Percentiles rank a stretch among this genome's conserved stretches.
Conservation (phyloP, 208 protist genomes). For the Zelonia costaricensis region DNA sequence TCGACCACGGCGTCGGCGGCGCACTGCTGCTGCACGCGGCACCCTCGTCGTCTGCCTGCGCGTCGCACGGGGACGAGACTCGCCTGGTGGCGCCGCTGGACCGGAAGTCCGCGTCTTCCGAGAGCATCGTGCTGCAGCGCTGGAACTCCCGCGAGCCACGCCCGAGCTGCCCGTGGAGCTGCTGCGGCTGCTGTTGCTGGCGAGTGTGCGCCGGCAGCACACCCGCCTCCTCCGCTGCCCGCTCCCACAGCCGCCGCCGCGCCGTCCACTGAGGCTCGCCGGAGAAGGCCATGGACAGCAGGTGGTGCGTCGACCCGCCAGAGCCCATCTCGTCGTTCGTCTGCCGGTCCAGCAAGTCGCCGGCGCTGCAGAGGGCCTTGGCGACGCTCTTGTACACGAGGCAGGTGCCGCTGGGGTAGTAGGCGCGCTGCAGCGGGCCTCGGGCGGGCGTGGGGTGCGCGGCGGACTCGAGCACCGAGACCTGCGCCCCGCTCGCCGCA, state of each 20-base stretch:
- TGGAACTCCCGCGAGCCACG: too few species aligned
- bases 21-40: background rate
- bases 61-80: too few species aligned
- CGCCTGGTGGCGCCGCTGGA: too few species aligned
- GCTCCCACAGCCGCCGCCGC: constrained; percentile 8
- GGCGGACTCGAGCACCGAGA: constrained; percentile 18
- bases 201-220: too few species aligned
- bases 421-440: constrained; percentile 26
- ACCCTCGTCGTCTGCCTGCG: background rate
- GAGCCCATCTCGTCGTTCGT: constrained; percentile 40
- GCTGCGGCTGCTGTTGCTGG: too few species aligned
- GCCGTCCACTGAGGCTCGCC: constrained; percentile 44
- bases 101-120: too few species aligned
- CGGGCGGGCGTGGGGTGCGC: constrained; percentile 29
- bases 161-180: too few species aligned
- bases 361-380: constrained; percentile 38
- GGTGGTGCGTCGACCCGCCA: constrained; percentile 40
- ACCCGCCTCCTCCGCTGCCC: constrained; percentile 2
- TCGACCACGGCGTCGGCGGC: constrained; percentile 17
- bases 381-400: constrained; percentile 61
- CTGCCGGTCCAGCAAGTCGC: constrained; percentile 25
- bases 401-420: constrained; percentile 56
- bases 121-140: too few species aligned
- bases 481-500: constrained; percentile 8
- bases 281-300: constrained; percentile 61